Percentiles rank a stretch among this genome's conserved stretches.
Conservation (phyloP, 805 yeast species). For the Suhomyces tanzawaensis region DNA sequence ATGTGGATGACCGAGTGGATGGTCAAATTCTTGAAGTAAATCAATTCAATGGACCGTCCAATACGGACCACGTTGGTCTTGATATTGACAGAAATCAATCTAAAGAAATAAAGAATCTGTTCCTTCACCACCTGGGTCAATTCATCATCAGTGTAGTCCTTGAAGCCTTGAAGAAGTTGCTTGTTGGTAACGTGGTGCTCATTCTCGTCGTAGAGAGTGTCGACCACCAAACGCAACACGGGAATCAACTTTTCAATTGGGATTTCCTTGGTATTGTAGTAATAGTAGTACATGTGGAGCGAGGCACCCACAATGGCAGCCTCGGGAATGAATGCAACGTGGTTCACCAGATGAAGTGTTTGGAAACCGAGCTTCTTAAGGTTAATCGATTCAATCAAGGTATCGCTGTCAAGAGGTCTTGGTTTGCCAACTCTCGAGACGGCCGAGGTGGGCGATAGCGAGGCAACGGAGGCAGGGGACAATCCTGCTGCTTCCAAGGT, state of each 20-base stretch:
- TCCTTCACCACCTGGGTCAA: constrained; percentile 22
- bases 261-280: constrained; percentile 14
- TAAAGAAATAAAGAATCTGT: constrained; percentile 28
- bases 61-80: constrained; percentile 28
- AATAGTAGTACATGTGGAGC: constrained; percentile 32
- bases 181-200: constrained; percentile 21
- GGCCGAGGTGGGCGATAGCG: not conserved
- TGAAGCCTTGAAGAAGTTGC: constrained; percentile 18
- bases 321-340: constrained; percentile 50
- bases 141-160: constrained; percentile 18
- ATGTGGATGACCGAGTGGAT: constrained; percentile 54
- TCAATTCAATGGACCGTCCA: constrained; percentile 51
- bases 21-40: constrained; percentile 56
- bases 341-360: constrained; percentile 51
- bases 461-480: not conserved
- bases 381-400: constrained; percentile 16
- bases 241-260: constrained; percentile 27
- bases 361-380: constrained; percentile 54
- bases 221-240: constrained; percentile 24
- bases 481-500: not conserved
- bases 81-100: constrained; percentile 23
- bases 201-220: constrained; percentile 21
- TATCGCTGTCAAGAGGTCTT: not conserved
- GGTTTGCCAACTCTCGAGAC: not conserved
- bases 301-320: constrained; percentile 50